phyloP scores from a whole-genome alignment of 2,329 filamentous ascomycete genomes.

The Botryotinia calthae region DNA sequence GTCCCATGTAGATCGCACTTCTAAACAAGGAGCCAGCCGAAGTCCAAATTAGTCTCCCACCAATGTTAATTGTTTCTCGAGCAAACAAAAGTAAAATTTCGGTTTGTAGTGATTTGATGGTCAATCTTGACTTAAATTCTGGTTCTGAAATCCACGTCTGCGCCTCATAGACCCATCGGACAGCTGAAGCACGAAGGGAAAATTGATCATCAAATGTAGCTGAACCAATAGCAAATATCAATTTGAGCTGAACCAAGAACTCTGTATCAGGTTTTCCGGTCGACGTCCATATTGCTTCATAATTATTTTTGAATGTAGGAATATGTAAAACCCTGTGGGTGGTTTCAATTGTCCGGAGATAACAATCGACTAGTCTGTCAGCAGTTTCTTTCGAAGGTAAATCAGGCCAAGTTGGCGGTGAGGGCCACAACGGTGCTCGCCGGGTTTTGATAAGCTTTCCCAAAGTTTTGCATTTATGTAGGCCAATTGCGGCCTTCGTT shows the following conservation, averaged over 20 bases:
- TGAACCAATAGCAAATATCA: constrained; percentile 58
- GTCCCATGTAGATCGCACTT: constrained; percentile 49
- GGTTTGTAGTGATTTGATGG: constrained; percentile 51
- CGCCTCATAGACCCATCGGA: constrained; percentile 57
- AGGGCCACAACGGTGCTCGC: constrained; percentile 50
- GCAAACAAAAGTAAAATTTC: constrained; percentile 47
- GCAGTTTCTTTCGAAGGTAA: constrained; percentile 49
- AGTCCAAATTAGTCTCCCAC: constrained; percentile 50
- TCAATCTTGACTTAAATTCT: constrained; percentile 51
- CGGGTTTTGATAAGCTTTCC: constrained; percentile 51
- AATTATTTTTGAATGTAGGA: constrained; percentile 49
- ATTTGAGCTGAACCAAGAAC: constrained; percentile 56
- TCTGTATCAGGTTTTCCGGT: constrained; percentile 38
- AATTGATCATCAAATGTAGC: constrained; percentile 50
- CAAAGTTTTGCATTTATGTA: constrained; percentile 53
- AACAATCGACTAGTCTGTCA: constrained; percentile 49
- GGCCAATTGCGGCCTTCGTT: constrained; percentile 39
- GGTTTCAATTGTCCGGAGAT: constrained; percentile 49
- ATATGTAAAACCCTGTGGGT: constrained; percentile 52
- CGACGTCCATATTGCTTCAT: constrained; percentile 50
- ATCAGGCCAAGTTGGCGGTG: constrained; percentile 39
- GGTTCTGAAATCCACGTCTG: constrained; percentile 55
- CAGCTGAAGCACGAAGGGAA: constrained; percentile 48
- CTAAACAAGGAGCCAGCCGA: constrained; percentile 46
- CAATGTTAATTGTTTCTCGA: constrained; percentile 42